Evolutionary conservation across 1,284 basidiomycete genomes (phyloP).

Genomic region (Sanghuangporus weigelae): DNA sequence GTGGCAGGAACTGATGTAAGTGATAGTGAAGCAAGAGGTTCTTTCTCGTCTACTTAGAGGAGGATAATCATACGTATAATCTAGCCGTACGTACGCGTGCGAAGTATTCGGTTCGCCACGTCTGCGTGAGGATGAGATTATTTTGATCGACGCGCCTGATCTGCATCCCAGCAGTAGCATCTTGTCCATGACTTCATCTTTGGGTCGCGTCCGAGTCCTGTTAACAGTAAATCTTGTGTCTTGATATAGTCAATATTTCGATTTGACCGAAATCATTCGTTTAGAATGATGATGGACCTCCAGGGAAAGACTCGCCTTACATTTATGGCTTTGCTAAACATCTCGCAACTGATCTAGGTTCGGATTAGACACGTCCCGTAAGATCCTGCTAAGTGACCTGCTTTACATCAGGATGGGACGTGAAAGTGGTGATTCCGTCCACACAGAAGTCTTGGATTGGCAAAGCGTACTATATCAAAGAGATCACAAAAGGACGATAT

Average conservation of each 20-base stretch:
- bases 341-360: constrained; percentile 62
- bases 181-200: neutral
- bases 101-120: neutral
- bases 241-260: neutral
- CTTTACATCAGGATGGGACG: constrained; percentile 64
- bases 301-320: constrained; percentile 75
- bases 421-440: constrained; percentile 84
- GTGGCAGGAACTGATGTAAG: too few relatives aligned
- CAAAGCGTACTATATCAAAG: constrained; percentile 81
- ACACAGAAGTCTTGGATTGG: constrained; percentile 92
- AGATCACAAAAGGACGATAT: constrained; percentile 70
- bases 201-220: constrained; percentile 1
- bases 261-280: neutral
- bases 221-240: constrained; percentile 1
- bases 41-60: too few relatives aligned
- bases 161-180: neutral
- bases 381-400: neutral
- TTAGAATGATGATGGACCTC: constrained; percentile 88
- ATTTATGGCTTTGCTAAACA: constrained; percentile 73
- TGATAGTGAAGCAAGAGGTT: too few relatives aligned
- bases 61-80: neutral
- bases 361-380: constrained; percentile 1
- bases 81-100: neutral
- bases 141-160: neutral
- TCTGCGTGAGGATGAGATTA: neutral